Evolutionary conservation across 257 asterid genomes (phyloP).

Genomic region (Lycium ferocissimum): DNA sequence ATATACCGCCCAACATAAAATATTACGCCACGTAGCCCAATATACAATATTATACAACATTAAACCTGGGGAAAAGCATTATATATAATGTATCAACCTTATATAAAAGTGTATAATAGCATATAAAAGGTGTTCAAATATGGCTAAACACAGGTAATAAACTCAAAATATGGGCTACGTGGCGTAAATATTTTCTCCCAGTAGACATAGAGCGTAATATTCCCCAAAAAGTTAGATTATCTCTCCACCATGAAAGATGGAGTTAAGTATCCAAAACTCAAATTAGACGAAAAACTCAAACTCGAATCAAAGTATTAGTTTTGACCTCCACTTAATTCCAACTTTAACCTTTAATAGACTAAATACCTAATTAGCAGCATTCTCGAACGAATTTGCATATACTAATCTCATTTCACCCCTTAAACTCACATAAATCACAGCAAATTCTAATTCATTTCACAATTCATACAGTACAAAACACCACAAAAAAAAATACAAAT

Average conservation of each 20-base stretch:
- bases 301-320: neutral
- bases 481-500: neutral
- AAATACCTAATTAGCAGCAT: neutral
- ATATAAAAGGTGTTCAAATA: too few species aligned
- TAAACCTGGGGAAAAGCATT: too few species aligned
- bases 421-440: conserved; percentile 12
- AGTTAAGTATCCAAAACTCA: neutral
- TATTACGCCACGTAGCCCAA: too few species aligned
- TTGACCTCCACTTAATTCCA: conserved; percentile 9
- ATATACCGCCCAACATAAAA: too few species aligned
- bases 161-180: too few species aligned
- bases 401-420: neutral
- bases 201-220: too few species aligned
- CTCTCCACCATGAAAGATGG: neutral
- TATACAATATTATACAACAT: too few species aligned
- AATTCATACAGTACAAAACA: neutral
- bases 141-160: too few species aligned
- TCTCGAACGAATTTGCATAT: neutral
- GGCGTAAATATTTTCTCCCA: too few species aligned
- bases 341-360: neutral
- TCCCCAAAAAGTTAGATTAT: neutral
- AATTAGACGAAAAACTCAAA: neutral
- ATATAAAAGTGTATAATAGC: too few species aligned
- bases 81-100: too few species aligned
- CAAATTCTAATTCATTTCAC: neutral